Base-by-base conservation (phyloP, 495 filamentous ascomycete genomes). In the Xylaria longipes region DNA sequence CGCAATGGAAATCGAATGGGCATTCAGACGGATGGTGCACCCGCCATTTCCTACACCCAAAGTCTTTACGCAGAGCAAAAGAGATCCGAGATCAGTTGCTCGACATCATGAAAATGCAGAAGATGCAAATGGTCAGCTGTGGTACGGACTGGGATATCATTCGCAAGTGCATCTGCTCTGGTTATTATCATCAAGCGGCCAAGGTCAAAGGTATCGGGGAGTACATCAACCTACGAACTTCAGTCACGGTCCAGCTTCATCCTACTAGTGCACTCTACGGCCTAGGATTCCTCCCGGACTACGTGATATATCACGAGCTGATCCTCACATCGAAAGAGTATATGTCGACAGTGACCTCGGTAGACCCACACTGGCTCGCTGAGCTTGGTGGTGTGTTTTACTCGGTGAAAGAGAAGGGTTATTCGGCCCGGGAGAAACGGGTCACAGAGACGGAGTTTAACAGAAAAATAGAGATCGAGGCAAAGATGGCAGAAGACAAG, bases 321-420 rank as follows among this genome's bases (percentile, higher is more conserved):
- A 98, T 98, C 73, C 88, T 98, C 57, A 99, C 97, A 0, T 93
- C 90, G 64, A 98, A 97, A 79, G 97, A 98, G 82, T 99, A 98
- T 84, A 98, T 99, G 95, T 95, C 92, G 4, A 97, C 93, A 2
- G 97, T 99, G 37, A 99, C 97, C 7, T 89, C 94, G 0, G 96
- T 99, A 4, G 97, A 99, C 80, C 95, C 97, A 61, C 94, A 97
- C 76, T 99, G 97, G 97, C 90, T 99, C 74, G 97, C 97, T 20
- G 96, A 99, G 77, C 87, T 99, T 27, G 97, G 97, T 27, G 97
- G 94, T n/a, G 97, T 99, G 31, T 99, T 98, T 82, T 99, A 98
- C 83, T 94, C 92, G 15, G 89, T 98, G 78, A 98, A 97, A 82
- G 95, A 98, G 83, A 99, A 99, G 80, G 95, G 95, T 15, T 99